A percentile compares a stretch with the other conserved stretches of the same genome.
These are phyloP conservation scores for Iris macrosiphon DNA, from an alignment of 106 monocot genomes.

Conservation along the genomic window DNA sequence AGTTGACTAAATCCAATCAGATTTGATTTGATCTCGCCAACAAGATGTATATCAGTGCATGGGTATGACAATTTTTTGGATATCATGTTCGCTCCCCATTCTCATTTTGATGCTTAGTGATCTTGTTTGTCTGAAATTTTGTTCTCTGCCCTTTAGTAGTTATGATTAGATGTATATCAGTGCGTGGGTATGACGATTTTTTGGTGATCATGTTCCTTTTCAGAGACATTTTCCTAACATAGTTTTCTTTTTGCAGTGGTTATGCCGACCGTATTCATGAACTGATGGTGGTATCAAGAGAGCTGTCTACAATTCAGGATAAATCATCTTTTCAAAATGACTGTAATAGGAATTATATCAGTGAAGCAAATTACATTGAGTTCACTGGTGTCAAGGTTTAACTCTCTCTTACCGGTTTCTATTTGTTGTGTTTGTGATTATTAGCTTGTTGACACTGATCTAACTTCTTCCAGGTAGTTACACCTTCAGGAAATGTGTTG, in stretches of 20 bases:
- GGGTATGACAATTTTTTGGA: no score
- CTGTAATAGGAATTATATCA: conserved; percentile 54
- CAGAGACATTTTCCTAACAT: background rate
- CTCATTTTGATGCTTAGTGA: no score
- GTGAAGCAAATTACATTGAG: conserved; percentile 91
- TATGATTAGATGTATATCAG: background rate
- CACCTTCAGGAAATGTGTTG: conserved; percentile 86
- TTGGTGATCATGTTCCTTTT: background rate
- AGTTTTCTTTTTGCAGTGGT: conserved; percentile 63
- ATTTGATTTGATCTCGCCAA: no score
- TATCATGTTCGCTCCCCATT: no score
- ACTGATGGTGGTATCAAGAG: conserved; percentile 67
- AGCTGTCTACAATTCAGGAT: conserved; percentile 54
- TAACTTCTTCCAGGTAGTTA: conserved; percentile 73
- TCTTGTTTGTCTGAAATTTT: no score
- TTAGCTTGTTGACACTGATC: conserved; percentile 13
- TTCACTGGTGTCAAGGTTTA: conserved; percentile 95
- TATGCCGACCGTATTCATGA: conserved; percentile 97
- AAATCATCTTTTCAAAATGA: conserved; percentile 34
- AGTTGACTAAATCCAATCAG: no score
- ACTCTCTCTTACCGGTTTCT: no score
- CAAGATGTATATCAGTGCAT: no score
- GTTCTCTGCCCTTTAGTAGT: no score
- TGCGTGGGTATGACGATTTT: background rate
- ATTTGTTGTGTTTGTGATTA: background rate